Percentiles rank a stretch among this genome's conserved stretches.
These are phyloP conservation scores for Penicillium brasilianum DNA, from an alignment of 2,329 filamentous ascomycete species.

Conservation along the genomic window DNA sequence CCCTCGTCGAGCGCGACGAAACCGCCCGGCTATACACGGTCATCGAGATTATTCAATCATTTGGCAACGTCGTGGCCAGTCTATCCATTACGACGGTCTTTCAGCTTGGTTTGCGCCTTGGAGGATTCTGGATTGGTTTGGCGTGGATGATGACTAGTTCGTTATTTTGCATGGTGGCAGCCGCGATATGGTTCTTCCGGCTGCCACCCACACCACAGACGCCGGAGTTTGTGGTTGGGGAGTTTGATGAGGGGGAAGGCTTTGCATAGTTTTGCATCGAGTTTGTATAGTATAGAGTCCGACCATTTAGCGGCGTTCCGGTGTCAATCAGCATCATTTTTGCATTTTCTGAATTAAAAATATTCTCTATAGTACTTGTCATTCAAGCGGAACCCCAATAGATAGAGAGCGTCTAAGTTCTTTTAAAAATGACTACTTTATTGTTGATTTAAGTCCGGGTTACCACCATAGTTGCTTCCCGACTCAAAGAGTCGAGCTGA, in stretches of 20 bases:
- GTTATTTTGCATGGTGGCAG: constrained; percentile 40
- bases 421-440: no score
- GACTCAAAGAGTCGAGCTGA: neutral
- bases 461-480: no score
- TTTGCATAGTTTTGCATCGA: constrained; percentile 5
- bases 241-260: constrained; percentile 25
- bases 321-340: neutral
- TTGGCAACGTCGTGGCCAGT: constrained; percentile 55
- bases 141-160: constrained; percentile 51
- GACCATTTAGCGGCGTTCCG: constrained; percentile 15
- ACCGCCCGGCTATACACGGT: constrained; percentile 57
- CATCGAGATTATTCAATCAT: constrained; percentile 54
- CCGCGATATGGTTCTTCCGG: constrained; percentile 36
- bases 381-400: no score
- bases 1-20: constrained; percentile 54
- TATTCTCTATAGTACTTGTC: no score
- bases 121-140: constrained; percentile 54
- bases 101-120: constrained; percentile 53
- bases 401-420: neutral
- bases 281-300: constrained; percentile 6
- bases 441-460: no score
- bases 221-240: constrained; percentile 28
- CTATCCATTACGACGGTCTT: constrained; percentile 54
- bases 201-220: constrained; percentile 24
- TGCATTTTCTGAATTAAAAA: no score